A percentile compares a stretch with the other conserved stretches of the same genome.
phyloP scores from a whole-genome alignment of 495 filamentous ascomycete genomes.

The Podospora bellae-mahoneyi region DNA sequence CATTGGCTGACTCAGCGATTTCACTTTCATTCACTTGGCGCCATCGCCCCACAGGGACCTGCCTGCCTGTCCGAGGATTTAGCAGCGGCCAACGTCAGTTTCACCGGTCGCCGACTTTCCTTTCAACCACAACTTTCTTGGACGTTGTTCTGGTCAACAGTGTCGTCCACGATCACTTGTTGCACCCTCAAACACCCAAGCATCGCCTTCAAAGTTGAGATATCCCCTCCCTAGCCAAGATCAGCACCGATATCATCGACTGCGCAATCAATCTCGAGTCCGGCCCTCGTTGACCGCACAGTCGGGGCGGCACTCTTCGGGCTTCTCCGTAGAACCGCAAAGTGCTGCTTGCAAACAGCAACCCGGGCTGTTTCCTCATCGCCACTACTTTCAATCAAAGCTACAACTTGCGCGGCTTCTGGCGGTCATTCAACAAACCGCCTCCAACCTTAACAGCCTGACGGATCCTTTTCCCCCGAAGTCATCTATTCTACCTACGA shows the following conservation, averaged over 20 bases:
- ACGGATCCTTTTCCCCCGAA: too few species aligned
- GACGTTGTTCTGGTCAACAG: not conserved
- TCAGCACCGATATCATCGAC: not conserved
- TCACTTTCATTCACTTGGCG: not conserved
- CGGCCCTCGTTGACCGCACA: not conserved
- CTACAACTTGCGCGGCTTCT: not conserved
- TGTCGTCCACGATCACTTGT: not conserved
- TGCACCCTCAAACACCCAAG: not conserved
- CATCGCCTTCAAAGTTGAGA: not conserved
- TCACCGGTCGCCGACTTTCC: conserved; percentile 1
- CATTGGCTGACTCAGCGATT: not conserved
- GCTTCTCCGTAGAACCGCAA: not conserved
- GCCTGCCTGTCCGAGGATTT: not conserved
- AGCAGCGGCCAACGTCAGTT: conserved; percentile 3
- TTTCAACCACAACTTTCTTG: conserved; percentile 3
- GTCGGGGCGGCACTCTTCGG: not conserved
- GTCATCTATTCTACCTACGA: not conserved
- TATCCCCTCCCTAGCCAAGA: not conserved
- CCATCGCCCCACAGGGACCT: not conserved
- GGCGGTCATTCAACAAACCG: not conserved
- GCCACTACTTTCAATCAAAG: not conserved
- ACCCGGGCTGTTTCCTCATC: not conserved
- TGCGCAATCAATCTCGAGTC: not conserved
- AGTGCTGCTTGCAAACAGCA: not conserved
- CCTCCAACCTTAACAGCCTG: not conserved